phyloP scores from a whole-genome alignment of 2,329 filamentous ascomycete species.

The Neurospora crassa region DNA sequence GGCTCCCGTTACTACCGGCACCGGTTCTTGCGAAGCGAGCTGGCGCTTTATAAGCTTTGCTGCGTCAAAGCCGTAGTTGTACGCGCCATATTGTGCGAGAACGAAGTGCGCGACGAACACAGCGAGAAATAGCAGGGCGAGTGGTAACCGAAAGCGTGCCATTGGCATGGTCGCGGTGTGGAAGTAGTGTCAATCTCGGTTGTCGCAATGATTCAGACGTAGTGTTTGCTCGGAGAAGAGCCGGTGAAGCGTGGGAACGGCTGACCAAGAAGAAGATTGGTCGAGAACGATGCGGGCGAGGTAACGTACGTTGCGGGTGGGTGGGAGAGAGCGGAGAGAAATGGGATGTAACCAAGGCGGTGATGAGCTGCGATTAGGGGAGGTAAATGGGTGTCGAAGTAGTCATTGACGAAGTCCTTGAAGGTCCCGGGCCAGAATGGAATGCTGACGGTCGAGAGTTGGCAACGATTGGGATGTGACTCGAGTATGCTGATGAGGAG shows the following conservation, averaged over 20 bases:
- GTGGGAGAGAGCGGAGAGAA: background rate
- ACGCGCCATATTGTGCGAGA: constrained; percentile 22
- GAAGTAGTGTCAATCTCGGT: background rate
- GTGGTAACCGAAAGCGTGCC: constrained; percentile 8
- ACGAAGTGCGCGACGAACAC: constrained; percentile 5
- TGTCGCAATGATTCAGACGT: background rate
- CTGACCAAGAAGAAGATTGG: background rate
- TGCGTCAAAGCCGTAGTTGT: constrained; percentile 43
- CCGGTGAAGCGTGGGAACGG: background rate
- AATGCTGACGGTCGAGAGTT: background rate
- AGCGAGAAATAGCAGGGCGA: constrained; percentile 1
- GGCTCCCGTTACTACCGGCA: constrained; percentile 33
- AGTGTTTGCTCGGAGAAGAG: background rate
- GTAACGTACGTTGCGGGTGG: background rate
- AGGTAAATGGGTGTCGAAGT: background rate
- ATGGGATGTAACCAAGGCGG: background rate
- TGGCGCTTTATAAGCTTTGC: constrained; percentile 31
- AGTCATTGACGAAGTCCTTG: background rate
- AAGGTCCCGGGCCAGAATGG: background rate
- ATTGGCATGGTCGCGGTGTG: constrained; percentile 1
- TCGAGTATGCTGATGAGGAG: background rate
- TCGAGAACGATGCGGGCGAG: background rate
- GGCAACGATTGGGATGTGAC: background rate
- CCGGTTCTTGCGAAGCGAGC: constrained; percentile 16
- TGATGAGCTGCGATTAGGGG: background rate